Evolutionary conservation across 2,329 filamentous ascomycete genomes (phyloP), one percentile per base, ranked within the genome.

Genomic region (Septoria petroselini): DNA sequence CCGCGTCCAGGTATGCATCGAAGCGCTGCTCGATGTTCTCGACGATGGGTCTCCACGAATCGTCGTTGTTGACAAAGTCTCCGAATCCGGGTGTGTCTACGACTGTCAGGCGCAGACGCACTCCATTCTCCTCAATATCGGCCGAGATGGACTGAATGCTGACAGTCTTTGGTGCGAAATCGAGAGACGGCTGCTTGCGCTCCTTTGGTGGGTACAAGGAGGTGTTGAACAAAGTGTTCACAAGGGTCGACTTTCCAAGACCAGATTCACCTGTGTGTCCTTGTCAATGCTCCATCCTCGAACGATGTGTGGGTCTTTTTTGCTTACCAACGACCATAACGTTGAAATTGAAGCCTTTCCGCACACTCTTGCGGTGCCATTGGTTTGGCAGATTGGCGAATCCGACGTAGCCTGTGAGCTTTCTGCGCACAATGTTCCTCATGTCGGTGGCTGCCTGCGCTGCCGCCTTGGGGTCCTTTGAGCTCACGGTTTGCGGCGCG

Each of bases 331-430:
- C 93, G 74, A 98, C 93, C 93, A 98, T 98, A 63, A 98, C 93
- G 71, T 98, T 98, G 81, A 98, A 98, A 82, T 97, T 98, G 83
- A 98, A 98, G 56, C 93, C 93, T 76, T 98, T 98, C 70, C 93
- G 89, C 67, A 98, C 93, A 83, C 91, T 96, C 86, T 98, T 98
- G 74, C 93, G 91, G 80, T 98, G 93, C 93, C 93, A 98, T 76
- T 98, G 93, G 77, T 98, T 98, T 59, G 93, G 93, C 70, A 98
- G 76, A 73, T 98, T 98, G 72, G 93, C 93, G 69, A 98, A 98
- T 61, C 93, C 93, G 67, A 98, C 93, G 67, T 97, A 98, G 68
- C 93, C 93, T 42, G 93, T 97, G 70, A 98, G 79, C 80, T 98
- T 98, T 74, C 93, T 84, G 74, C 93, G 88, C 65, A 98, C 91